These are phyloP conservation scores for Besnoitia besnoiti DNA, from an alignment of 169 alveolate genomes.

Conservation along the genomic window DNA sequence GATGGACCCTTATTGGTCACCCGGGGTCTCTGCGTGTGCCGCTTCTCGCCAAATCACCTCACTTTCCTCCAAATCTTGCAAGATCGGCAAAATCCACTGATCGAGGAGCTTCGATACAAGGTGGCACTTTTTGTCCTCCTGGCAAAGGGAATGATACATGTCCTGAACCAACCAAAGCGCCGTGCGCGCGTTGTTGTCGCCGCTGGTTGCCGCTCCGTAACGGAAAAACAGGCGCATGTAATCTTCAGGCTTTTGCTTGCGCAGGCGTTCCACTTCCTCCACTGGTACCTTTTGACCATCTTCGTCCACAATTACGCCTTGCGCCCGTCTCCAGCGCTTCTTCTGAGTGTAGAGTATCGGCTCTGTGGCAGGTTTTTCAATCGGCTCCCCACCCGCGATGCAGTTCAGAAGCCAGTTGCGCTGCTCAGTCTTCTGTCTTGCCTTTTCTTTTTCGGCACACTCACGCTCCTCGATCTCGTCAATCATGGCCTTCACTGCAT, in stretches of 20 bases:
- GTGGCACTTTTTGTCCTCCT: neutral
- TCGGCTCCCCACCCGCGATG: neutral
- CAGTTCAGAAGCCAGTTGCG: neutral
- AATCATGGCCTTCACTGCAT: neutral
- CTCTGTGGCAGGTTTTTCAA: neutral
- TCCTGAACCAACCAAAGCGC: neutral
- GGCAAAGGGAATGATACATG: slow-evolving; percentile 1
- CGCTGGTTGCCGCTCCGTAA: slow-evolving; percentile 7
- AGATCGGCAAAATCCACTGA: neutral
- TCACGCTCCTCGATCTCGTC: neutral
- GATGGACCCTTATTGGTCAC: too few relatives aligned
- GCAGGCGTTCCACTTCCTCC: slow-evolving; percentile 10
- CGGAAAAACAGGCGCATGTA: slow-evolving; percentile 9
- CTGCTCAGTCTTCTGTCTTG: neutral
- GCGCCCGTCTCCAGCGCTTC: neutral
- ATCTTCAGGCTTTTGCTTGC: neutral
- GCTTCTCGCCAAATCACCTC: neutral
- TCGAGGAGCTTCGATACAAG: neutral
- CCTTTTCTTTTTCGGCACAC: neutral
- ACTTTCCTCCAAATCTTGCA: neutral
- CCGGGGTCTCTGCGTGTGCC: too few relatives aligned
- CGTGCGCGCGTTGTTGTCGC: neutral
- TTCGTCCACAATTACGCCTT: neutral
- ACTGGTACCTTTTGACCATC: neutral
- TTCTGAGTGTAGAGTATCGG: neutral